Evolutionary conservation across 1,139 yeast species (phyloP), one percentile per base, ranked within the genome.

Genomic region (Casaregolazyma lundiana): DNA sequence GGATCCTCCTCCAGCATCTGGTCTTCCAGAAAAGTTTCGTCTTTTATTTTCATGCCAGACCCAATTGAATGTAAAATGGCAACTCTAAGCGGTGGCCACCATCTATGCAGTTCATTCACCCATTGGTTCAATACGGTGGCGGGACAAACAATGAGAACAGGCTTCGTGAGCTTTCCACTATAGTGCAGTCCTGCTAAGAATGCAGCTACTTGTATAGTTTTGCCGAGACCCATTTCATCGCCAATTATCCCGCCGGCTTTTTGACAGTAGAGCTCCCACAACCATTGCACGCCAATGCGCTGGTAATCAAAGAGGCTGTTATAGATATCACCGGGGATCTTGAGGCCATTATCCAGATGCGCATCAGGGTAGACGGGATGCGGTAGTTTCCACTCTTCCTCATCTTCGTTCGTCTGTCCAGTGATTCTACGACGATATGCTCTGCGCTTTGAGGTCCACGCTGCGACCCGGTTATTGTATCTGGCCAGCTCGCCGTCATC

Each of bases 191-290:
- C 95, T 0, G 97, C 97, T 7, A 92, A 61, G 63, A 92, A 92
- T 0, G 97, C 80, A 36, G 88, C 88, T 6, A 92, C 77, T 63
- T 92, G 98, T 47, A 92, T 84, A 0, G 98, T 92, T 61, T 92
- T 92, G 2, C 98, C 98, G 13, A 92, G 67, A 0, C 98, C 98
- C 98, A 92, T 92, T 64, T 92, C 98, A 65, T 92, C 98, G 26
- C 97, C 97, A 41, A 92, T 76, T 8, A 92, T 92, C 0, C 98
- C 98, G 1, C 98, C 98, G 1, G 92, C 82, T 46, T 80, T 81
- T 60, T 90, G 97, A 16, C 80, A 75, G 58, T 87, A 84, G 16
- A 92, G 71, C 59, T 92, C 99, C 70, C 80, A 79, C 2, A 79
- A 68, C 85, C 85, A 80, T 50, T 79, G 69, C 1, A 71, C 88